Evolutionary conservation across 345 rosid species (phyloP), one percentile per base, ranked within the genome.

Genomic region (Eucalyptus pumila): DNA sequence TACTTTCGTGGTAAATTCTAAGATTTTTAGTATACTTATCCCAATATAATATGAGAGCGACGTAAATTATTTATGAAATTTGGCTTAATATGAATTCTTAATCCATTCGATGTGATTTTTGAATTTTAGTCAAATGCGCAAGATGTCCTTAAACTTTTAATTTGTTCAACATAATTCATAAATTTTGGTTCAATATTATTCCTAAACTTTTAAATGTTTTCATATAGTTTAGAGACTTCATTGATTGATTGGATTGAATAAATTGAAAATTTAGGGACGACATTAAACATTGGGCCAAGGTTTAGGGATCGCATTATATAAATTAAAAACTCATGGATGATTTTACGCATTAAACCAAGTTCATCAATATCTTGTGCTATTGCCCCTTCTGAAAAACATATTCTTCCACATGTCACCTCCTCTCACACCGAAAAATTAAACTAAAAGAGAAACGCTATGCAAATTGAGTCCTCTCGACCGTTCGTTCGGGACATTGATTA

Each of bases 1-100:
- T 0, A 56, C 1, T 23, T 56, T 4, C 0, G 13, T 23, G 3
- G 1, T 1, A 56, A 56, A 0, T 56, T 56, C 9, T 56, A 23
- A 9, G 0, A 9, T 9, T 9, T 56, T 4, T 2, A 56, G 3
- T 23, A 4, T 12, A 4, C 3, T 23, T 56, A 52, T 52, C 0
- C 5, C 24, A 19, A 3, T 52, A 52, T 52, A 52, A 52, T 52
- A 51, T 1, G 11, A 54, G 11, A 23, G 5, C 1, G 6, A 9
- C 5, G 23, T 21, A 9, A 23, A 56, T 56, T 56, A 4, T 56
- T 3, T 12, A 13, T 60, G 8, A 27, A 60, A 0, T 60, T 60
- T 27, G 3, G 2, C 27, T 60, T 27, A 60, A 60, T 27, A 4
- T 60, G 4, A 60, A 27, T 27, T 60, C 3, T 27, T 6, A 27